Percentiles rank a stretch among this genome's conserved stretches.
These are phyloP conservation scores for Candida golubevii DNA, from an alignment of 805 yeast species.

Conservation along the genomic window DNA sequence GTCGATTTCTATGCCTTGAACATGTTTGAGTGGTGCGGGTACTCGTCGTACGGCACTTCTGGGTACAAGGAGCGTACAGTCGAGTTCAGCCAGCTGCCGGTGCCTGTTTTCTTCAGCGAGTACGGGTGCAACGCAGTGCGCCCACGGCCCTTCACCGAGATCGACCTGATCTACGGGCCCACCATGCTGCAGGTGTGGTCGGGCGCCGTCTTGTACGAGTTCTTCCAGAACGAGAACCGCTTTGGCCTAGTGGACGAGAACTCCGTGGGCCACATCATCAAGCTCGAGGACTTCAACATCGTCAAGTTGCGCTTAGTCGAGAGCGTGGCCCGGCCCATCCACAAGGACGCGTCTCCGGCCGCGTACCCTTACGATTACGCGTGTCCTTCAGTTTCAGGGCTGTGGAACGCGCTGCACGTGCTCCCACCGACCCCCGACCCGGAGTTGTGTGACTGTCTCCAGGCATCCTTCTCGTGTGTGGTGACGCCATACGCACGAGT, in stretches of 20 bases:
- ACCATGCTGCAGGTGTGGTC: slow-evolving; percentile 36
- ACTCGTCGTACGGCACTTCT: slow-evolving; percentile 32
- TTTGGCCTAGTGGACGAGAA: slow-evolving; percentile 34
- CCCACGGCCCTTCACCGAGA: slow-evolving; percentile 38
- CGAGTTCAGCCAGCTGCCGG: slow-evolving; percentile 27
- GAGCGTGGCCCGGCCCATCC: slow-evolving; percentile 20
- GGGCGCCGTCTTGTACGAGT: slow-evolving; percentile 37
- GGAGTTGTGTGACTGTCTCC: slow-evolving; percentile 42
- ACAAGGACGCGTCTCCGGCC: slow-evolving; percentile 1
- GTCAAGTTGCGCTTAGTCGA: slow-evolving; percentile 22
- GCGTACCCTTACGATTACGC: not conserved
- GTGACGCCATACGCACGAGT: slow-evolving; percentile 23
- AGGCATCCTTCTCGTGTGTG: slow-evolving; percentile 37
- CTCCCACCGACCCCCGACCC: slow-evolving; percentile 42
- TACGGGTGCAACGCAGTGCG: slow-evolving; percentile 34
- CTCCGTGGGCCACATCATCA: slow-evolving; percentile 22
- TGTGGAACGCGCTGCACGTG: slow-evolving; percentile 11
- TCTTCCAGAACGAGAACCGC: slow-evolving; percentile 31
- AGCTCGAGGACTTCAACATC: slow-evolving; percentile 30
- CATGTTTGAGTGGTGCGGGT: slow-evolving; percentile 43
- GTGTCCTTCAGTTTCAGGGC: slow-evolving; percentile 8
- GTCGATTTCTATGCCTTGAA: slow-evolving; percentile 36
- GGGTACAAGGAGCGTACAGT: slow-evolving; percentile 35
- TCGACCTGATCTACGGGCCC: slow-evolving; percentile 31
- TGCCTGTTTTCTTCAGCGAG: slow-evolving; percentile 38